Base-by-base conservation (phyloP, 192 early-diverging fungal species). In the Thoreauomyces humboldtii region DNA sequence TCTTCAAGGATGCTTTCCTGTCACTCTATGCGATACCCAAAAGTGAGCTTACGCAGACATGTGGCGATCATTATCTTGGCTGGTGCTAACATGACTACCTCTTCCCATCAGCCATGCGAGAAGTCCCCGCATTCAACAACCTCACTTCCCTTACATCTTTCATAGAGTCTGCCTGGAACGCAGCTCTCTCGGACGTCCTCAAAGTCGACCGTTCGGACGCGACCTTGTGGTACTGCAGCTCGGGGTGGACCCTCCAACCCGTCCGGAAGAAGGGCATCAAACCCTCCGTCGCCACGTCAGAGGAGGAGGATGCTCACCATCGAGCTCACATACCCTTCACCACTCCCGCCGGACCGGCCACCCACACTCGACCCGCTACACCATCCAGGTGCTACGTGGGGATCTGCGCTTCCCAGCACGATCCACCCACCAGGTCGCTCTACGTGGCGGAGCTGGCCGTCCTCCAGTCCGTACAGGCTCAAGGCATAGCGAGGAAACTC, bases 1-100 rank as follows among this genome's bases (percentile, higher is more conserved):
- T 70, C 22, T 61, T 43, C 35, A 50, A 43, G 17, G 69, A 70
- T 45, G 69, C 59, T n/a, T 70, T 70, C 38, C 43, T 62, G 45
- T 12, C 51, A 5, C 50, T 64, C 19, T 70, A 57, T 50, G 69
- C 69, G 32, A 58, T 54, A 15, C 60, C 69, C 22, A 51, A 57
- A 64, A 42, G 56, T 68, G 38, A 21, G 66, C 4, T 17, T n/a
- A 4, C 6, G 22, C 51, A 29, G 15, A 15, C 29, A n/a, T n/a
- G n/a, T n/a, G n/a, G n/a, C n/a, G n/a, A n/a, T n/a, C n/a, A n/a
- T n/a, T n/a, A n/a, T n/a, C n/a, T n/a, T n/a, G 29, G 9, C 41
- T 0, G 19, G 1, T n/a, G 0, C 9, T 17, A 22, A 1, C 2
- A 0, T 0, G 48, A 3, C 4, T 51, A 27, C n/a, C 48, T 21